These are phyloP conservation scores for Asterophora parasitica DNA, from an alignment of 768 basidiomycete genomes.

Conservation along the genomic window DNA sequence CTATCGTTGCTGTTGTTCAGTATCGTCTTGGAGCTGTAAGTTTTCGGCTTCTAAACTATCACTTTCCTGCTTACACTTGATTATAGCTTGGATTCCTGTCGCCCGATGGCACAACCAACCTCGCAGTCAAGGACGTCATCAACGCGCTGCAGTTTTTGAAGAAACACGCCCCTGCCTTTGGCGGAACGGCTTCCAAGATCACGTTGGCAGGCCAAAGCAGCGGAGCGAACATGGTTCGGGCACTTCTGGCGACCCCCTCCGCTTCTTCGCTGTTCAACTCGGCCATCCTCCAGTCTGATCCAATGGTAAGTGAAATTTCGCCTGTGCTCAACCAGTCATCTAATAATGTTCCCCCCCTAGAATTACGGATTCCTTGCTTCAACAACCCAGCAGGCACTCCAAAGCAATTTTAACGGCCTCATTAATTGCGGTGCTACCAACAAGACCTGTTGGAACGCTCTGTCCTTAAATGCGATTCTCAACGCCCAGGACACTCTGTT, in stretches of 20 bases:
- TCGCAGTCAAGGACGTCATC: constrained; percentile 66
- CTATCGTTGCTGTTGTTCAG: constrained; percentile 79
- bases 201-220: constrained; percentile 81
- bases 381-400: constrained; percentile 49
- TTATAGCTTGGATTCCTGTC: constrained; percentile 69
- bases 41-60: constrained; percentile 9
- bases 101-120: constrained; percentile 65
- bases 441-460: constrained; percentile 43
- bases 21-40: constrained; percentile 78
- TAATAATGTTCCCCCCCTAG: no score
- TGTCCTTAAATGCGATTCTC: constrained; percentile 51
- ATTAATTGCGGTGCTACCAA: constrained; percentile 43
- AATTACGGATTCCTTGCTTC: constrained; percentile 66
- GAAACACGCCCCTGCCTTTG: constrained; percentile 54
- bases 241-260: constrained; percentile 68
- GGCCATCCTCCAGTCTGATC: constrained; percentile 83
- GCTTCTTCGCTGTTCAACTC: constrained; percentile 69
- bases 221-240: constrained; percentile 74
- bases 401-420: constrained; percentile 44
- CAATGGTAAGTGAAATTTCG: constrained; percentile 51
- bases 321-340: constrained; percentile 1
- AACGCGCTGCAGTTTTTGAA: constrained; percentile 61
- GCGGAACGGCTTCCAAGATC: constrained; percentile 59
- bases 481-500: constrained; percentile 44
- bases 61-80: constrained; percentile 4